A percentile compares a stretch with the other conserved stretches of the same genome.
These are phyloP conservation scores for Penicillium brevicompactum DNA, from an alignment of 2,329 filamentous ascomycete genomes.

Conservation along the genomic window DNA sequence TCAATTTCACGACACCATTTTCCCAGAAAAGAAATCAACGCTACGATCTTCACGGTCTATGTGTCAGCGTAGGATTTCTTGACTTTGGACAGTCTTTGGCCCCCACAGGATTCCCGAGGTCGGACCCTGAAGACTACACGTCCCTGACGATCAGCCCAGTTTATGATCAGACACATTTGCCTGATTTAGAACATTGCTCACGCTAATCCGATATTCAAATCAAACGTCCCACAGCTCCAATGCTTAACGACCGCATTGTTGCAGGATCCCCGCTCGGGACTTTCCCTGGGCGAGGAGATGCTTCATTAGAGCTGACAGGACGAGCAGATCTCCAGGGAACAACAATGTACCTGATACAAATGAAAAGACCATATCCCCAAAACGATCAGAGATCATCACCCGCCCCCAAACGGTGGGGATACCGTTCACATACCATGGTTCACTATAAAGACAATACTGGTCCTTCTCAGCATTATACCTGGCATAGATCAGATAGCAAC, in stretches of 20 bases:
- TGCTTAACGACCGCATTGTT: not conserved
- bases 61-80: not conserved
- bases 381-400: not conserved
- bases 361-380: not conserved
- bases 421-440: not conserved
- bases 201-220: not conserved
- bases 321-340: not conserved
- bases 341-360: not conserved
- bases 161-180: not conserved
- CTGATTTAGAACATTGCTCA: not conserved
- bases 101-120: not conserved
- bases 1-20: not conserved
- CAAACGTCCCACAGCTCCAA: not conserved
- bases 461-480: not conserved
- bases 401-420: not conserved
- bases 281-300: not conserved
- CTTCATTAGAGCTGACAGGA: not conserved
- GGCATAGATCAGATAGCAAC: not conserved
- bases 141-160: not conserved
- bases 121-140: not conserved
- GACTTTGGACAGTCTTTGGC: not conserved
- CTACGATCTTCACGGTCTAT: not conserved
- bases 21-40: not conserved
- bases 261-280: not conserved
- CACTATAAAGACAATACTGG: not conserved